These are phyloP conservation scores for Hypoxylon sp. DNA, from an alignment of 2,329 filamentous ascomycete genomes.

Conservation along the genomic window DNA sequence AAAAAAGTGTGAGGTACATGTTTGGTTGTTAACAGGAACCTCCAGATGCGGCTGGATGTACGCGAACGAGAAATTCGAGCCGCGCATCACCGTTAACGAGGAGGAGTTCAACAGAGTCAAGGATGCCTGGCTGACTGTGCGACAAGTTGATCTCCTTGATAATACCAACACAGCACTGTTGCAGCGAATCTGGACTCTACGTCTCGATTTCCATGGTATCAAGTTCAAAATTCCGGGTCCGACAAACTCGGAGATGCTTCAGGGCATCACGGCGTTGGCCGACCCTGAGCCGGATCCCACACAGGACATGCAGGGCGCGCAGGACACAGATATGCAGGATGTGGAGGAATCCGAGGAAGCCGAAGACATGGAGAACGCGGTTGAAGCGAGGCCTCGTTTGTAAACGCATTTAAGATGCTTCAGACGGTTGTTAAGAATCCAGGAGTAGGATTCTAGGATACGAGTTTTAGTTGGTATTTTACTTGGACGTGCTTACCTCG, in stretches of 20 bases:
- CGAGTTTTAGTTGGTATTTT: too few relatives aligned
- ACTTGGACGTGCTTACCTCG: too few relatives aligned
- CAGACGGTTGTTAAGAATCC: neutral
- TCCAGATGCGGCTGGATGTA: conserved; percentile 1
- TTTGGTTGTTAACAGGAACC: neutral
- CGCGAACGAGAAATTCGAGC: neutral
- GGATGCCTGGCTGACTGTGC: neutral
- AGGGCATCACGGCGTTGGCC: neutral
- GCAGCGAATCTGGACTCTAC: neutral
- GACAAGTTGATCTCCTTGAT: neutral
- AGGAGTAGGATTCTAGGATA: neutral
- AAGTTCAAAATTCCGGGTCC: neutral
- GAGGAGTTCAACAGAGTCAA: neutral
- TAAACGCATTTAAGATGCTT: neutral
- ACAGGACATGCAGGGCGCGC: too few relatives aligned
- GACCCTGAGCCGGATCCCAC: neutral
- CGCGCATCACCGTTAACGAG: neutral
- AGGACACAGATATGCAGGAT: too few relatives aligned
- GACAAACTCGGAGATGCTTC: neutral
- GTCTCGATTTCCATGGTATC: neutral
- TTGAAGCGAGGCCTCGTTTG: neutral
- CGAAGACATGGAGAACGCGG: neutral
- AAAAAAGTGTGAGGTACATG: neutral
- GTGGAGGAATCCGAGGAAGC: too few relatives aligned
- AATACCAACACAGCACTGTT: neutral